Evolutionary conservation across 805 yeast species (phyloP), one percentile per base, ranked within the genome.

Genomic region (Nakazawaea peltata): DNA sequence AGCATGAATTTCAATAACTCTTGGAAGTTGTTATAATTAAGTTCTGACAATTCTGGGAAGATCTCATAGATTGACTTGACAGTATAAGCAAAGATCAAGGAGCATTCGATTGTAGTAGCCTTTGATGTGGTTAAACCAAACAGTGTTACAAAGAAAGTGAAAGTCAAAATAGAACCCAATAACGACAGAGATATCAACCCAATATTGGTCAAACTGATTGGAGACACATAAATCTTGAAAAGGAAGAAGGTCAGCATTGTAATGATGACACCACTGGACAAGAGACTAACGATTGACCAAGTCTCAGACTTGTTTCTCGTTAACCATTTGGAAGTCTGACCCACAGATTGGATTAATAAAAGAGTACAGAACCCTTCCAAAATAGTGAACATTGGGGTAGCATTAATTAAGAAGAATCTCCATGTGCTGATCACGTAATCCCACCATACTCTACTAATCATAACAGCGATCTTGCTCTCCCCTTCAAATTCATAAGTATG

Each of bases 311-410:
- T 74, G 39, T 67, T 49, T 36, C 55, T 54, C 16, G 78, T 73
- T 30, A 85, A 61, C 81, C 88, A 80, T 42, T 72, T 69, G 35
- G 83, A 69, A 7, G 84, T 76, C 48, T 87, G 87, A 7, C 97
- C 96, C 28, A 84, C 70, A 11, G 95, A 84, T 60, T 92, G 98
- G 41, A 92, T 86, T n/a, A 86, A 78, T 38, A 92, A 65, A 18
- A 92, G 70, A 1, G 96, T 77, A 57, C 96, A 94, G 47, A 92
- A 79, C 2, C 98, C 98, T 59, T 92, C 98, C 34, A 88, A 61
- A 14, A 87, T 67, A 0, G 96, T 84, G 57, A 92, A 90, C 30
- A 84, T 63, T 2, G 96, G 92, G 0, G 98, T 92, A 4, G 95
- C 75, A 51, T 87, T 83, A 34, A 76, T 66, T 25, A 92, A 63